Base-by-base conservation (phyloP, 305 asterid genomes). In the Solanum chacoense region DNA sequence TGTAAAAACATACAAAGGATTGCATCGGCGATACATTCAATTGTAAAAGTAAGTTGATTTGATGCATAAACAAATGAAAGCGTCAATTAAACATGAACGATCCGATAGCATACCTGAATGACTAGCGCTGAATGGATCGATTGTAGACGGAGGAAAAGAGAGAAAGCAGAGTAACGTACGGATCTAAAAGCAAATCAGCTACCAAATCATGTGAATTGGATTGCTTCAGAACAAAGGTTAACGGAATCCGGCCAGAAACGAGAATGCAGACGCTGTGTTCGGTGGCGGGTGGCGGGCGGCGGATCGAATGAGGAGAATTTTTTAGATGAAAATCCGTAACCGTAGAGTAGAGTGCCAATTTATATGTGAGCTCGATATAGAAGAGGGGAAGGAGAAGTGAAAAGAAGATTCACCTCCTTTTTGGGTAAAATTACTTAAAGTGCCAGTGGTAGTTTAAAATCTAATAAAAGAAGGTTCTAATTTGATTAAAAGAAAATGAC, bases 261-360 rank as follows among this genome's bases (percentile, higher is more conserved):
- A 69, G 38, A 89, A 79, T 34, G 37, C 85, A 28, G 87, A 88
- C 8, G 11, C 50, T 22, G n/a, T 75, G 83, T 38, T 77, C 67
- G 78, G 85, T 26, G 69, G 69, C 28, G 26, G 78, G 85, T 26
- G 69, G 69, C 28, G 26, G 73, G 71, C 91, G 91, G 90, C 89
- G 89, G 91, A 90, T 71, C 89, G 24, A 88, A 63, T 81, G 24
- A 14, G 24, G 86, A 50, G 31, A 50, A 50, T 6, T 75, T 32
- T 76, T 22, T 22, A 20, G 37, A 50, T 29, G 37, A 73, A 73
- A 80, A 16, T 3, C 24, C 20, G 26, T 83, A 11, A 29, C 32
- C 22, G 40, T 20, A 29, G 86, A 26, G 29, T 28, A 3, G 16
- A 55, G 32, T 24, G 31, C 16, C 18, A 16, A 31, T 83, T 29